These are phyloP conservation scores for Obelidium mucronatum DNA, from an alignment of 192 early-diverging fungal genomes.

Conservation along the genomic window DNA sequence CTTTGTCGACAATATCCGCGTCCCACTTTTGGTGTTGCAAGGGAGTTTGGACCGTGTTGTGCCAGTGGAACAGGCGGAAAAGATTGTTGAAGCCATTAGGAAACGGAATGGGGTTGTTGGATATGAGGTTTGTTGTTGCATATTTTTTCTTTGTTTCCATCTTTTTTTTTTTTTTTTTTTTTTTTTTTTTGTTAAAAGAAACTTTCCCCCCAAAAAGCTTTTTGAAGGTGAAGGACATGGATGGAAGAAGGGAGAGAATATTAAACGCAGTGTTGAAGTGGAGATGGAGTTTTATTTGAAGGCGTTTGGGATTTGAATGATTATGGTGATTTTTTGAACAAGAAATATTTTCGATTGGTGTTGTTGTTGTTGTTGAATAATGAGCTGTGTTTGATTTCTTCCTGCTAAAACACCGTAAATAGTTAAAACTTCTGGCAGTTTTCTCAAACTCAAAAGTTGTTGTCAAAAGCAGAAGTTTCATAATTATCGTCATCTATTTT, in stretches of 20 bases:
- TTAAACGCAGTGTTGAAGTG: slow-evolving; percentile 65
- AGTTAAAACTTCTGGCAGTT: too few species aligned
- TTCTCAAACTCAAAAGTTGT: too few species aligned
- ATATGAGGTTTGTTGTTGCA: slow-evolving; percentile 33
- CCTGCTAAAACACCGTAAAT: too few species aligned
- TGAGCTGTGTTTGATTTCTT: too few species aligned
- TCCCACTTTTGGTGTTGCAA: slow-evolving; percentile 77
- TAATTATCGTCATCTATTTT: too few species aligned
- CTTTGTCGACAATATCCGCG: slow-evolving; percentile 62
- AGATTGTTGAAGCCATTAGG: slow-evolving; percentile 74
- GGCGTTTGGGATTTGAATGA: slow-evolving; percentile 3
- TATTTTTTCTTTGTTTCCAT: background rate
- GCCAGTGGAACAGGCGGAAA: slow-evolving; percentile 75
- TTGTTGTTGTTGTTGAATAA: too few species aligned
- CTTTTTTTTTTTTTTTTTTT: too few species aligned
- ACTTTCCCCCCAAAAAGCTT: background rate
- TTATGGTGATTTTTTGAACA: too few species aligned
- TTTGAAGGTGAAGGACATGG: slow-evolving; percentile 46
- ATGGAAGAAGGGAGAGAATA: slow-evolving; percentile 72
- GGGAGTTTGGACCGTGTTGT: slow-evolving; percentile 79
- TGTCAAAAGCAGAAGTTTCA: too few species aligned
- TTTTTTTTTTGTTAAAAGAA: too few species aligned
- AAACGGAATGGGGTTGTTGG: slow-evolving; percentile 66
- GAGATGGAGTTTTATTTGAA: slow-evolving; percentile 72
- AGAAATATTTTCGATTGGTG: too few species aligned